phyloP scores from a whole-genome alignment of 2,329 filamentous ascomycete species.

The Teratosphaeria gauchensis region DNA sequence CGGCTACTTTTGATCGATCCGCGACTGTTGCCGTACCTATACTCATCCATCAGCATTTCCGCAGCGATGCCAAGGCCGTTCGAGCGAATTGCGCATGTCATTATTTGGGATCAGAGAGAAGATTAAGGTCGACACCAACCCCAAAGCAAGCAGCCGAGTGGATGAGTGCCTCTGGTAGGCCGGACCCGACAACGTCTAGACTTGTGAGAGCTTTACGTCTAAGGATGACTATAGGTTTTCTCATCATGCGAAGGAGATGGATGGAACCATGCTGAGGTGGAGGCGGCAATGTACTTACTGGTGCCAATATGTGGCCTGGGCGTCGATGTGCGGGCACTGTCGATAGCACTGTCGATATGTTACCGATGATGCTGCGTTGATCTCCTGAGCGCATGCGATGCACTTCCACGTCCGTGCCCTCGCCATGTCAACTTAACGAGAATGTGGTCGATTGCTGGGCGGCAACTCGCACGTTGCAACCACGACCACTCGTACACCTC shows the following conservation, averaged over 20 bases:
- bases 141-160: slow-evolving; percentile 9
- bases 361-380: no score
- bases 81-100: not conserved
- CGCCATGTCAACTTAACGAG: no score
- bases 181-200: slow-evolving; percentile 15
- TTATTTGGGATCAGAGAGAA: slow-evolving; percentile 24
- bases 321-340: no score
- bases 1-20: not conserved
- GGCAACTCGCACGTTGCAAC: no score
- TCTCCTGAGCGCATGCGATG: no score
- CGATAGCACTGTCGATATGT: no score
- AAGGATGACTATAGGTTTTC: slow-evolving; percentile 29
- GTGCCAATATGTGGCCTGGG: not conserved
- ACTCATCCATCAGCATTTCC: not conserved
- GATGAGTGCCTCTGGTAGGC: slow-evolving; percentile 15
- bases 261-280: not conserved
- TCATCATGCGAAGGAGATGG: slow-evolving; percentile 22
- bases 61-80: not conserved
- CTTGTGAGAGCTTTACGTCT: slow-evolving; percentile 23
- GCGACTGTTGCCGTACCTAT: not conserved
- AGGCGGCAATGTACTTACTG: not conserved
- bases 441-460: no score
- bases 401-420: no score
- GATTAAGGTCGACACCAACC: slow-evolving; percentile 27
- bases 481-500: not conserved